Base-by-base conservation (phyloP, 768 basidiomycete species). In the Glaciozyma antarctica region DNA sequence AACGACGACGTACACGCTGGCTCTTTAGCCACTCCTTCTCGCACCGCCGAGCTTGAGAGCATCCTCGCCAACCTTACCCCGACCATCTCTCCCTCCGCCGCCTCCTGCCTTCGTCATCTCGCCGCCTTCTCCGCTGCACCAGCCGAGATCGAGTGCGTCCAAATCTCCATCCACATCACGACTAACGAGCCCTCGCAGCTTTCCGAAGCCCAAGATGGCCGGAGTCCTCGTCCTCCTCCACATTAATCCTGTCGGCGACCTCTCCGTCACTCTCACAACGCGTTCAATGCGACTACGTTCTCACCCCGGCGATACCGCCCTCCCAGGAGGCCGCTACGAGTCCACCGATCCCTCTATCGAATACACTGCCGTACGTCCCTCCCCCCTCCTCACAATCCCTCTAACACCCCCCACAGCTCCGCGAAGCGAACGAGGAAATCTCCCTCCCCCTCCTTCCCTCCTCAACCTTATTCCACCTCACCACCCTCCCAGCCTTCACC, bases 361-460 rank as follows among this genome's bases (percentile, higher is more conserved):
- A 34, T 45, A 38, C 51, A 73, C 72, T 3, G 72, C 72, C 2
- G 69, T 67, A 28, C 16, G 63, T 60, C 16, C 22, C 24, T 28
- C 30, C 26, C 28, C 21, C n/a, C 17, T 12, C 9, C 30, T 21
- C 17, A 3, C 26, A 19, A 8, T 5, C 13, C 15, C 26, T 3
- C 26, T 6, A 26, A 24, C 13, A 1, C 7, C 28, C 13, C 26
- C 45, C 26, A 24, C 58, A 71, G 70, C 58, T 72, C 1, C 58
- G 73, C 1, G 73, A 73, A 64, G 73, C 73, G 6, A 24, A 64
- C 51, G 73, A 73, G 55, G 73, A 73, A 47, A 62, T 71, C 26
- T 58, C 32, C 5, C 65, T 73, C 3, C 62, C 67, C 0, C 53
- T 67, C 0, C 45, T 57, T 1, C 51, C 19, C 24, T 48, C 26